A percentile compares a stretch with the other conserved stretches of the same genome.
phyloP scores from a whole-genome alignment of 768 basidiomycete species.

The Rhizopogon roseolus region DNA sequence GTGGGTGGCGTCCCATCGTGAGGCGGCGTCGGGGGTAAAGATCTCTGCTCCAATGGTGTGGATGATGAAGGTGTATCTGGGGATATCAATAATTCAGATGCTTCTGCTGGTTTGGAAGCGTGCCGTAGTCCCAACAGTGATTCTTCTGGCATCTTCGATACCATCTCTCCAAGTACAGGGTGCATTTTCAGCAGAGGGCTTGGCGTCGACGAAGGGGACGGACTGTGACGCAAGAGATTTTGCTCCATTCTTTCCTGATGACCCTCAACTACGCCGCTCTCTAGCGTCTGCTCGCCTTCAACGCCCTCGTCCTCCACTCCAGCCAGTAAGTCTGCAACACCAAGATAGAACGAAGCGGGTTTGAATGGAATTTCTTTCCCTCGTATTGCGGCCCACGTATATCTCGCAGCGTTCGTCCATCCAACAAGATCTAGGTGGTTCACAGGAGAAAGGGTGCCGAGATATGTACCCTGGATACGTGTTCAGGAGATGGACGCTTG shows the following conservation, averaged over 20 bases:
- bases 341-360: slow-evolving; percentile 87
- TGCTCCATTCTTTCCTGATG: not conserved
- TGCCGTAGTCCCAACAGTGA: not conserved
- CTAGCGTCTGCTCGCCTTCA: not conserved
- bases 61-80: not conserved
- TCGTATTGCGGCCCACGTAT: slow-evolving; percentile 84
- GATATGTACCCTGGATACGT: slow-evolving; percentile 73
- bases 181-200: not conserved
- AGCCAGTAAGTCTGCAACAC: slow-evolving; percentile 75
- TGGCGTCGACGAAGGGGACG: not conserved
- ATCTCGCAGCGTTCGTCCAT: slow-evolving; percentile 87
- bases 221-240: not conserved
- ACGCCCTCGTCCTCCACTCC: slow-evolving; percentile 54
- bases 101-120: not conserved
- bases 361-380: slow-evolving; percentile 90
- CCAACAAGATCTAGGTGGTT: slow-evolving; percentile 93
- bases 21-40: not conserved
- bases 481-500: not conserved
- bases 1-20: not conserved
- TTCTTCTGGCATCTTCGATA: not conserved
- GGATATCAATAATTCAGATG: not conserved
- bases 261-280: not conserved
- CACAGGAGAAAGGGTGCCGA: slow-evolving; percentile 87
- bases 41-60: not conserved
- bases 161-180: slow-evolving; percentile 1